phyloP scores from a whole-genome alignment of 352 stramenopile species.

The Phytopythium helicoides region DNA sequence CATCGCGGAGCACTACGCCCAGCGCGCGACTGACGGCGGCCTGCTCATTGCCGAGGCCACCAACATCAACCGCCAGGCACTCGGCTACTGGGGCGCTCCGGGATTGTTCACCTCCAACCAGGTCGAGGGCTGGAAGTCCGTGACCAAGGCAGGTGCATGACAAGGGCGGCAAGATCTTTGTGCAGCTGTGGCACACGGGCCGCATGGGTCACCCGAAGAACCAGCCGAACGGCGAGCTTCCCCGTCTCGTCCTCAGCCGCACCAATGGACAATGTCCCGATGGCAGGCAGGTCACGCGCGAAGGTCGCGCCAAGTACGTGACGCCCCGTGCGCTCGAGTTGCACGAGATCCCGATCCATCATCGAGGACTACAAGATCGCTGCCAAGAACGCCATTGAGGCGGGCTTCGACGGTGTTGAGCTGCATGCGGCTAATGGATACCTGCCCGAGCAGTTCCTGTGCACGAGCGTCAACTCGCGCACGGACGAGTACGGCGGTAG shows the following conservation, averaged over 20 bases:
- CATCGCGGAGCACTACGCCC: conserved; percentile 34
- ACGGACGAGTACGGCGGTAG: conserved; percentile 80
- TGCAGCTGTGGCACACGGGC: conserved; percentile 76
- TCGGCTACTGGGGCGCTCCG: conserved; percentile 23
- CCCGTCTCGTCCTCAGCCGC: conserved; percentile 29
- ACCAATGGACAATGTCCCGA: conserved; percentile 18
- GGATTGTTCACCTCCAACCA: conserved; percentile 46
- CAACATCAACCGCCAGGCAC: conserved; percentile 23
- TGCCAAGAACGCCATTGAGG: conserved; percentile 71
- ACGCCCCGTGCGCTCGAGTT: conserved; percentile 55
- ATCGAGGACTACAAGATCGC: conserved; percentile 71
- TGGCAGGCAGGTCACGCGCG: conserved; percentile 36
- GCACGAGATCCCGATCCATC: conserved; percentile 65
- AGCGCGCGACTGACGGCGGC: conserved; percentile 30
- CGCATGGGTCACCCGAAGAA: conserved; percentile 39
- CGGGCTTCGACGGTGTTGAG: conserved; percentile 46
- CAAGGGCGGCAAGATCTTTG: conserved; percentile 54
- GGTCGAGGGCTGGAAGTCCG: conserved; percentile 46
- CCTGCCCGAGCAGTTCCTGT: conserved; percentile 87
- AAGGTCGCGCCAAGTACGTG: conserved; percentile 33
- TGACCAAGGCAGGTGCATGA: conserved; percentile 59
- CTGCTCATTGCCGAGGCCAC: conserved; percentile 50
- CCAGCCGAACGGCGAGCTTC: conserved; percentile 31
- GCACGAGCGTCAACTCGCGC: conserved; percentile 62
- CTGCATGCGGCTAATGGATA: conserved; percentile 91